Base-by-base conservation (phyloP, 495 filamentous ascomycete species). In the Pseudomonodictys pantanalensis region DNA sequence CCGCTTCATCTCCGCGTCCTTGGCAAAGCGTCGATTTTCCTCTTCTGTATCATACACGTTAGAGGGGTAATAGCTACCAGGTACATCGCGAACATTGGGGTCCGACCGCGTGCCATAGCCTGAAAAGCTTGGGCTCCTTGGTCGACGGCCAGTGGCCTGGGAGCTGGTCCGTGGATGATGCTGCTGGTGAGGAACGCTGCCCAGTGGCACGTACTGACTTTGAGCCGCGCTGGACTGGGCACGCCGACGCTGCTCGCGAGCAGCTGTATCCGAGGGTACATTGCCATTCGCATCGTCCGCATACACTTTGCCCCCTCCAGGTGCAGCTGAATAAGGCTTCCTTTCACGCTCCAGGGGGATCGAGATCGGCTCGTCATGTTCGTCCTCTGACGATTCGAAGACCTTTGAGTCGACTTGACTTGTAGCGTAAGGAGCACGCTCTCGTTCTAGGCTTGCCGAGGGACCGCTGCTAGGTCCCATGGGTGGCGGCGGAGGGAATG, bases 261-360 rank as follows among this genome's bases (percentile, higher is more conserved):
- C 1, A 10, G 51, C 48, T 3, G 42, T 17, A 20, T 68, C 57
- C 2, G 60, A 64, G 7, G 56, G 56, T 33, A 64, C 29, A 20
- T 51, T 63, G 7, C 42, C 32, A 18, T 49, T 60, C 10, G 30
- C 24, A 5, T 73, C 74, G n/a, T 77, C 79, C 4, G 79, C 76
- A 53, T 83, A 82, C 1, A 73, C 58, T 62, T 83, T 85, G 12
- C 83, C 83, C 15, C 74, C 72, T 8, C 83, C 83, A 0, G 82
- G 80, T 20, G 78, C 73, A 0, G 78, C 79, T 9, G 63, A 71
- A 64, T 87, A 87, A 0, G 84, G 84, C 47, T 86, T 84, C 52
- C 84, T 74, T 59, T 86, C 81, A 5, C 84, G 80, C 66, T 87
- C 84, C 24, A 86, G 78, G 0, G 80, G 78, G 1, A 75, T 72